These are phyloP conservation scores for Phialophora tarda DNA, from an alignment of 2,329 filamentous ascomycete genomes.

Conservation along the genomic window DNA sequence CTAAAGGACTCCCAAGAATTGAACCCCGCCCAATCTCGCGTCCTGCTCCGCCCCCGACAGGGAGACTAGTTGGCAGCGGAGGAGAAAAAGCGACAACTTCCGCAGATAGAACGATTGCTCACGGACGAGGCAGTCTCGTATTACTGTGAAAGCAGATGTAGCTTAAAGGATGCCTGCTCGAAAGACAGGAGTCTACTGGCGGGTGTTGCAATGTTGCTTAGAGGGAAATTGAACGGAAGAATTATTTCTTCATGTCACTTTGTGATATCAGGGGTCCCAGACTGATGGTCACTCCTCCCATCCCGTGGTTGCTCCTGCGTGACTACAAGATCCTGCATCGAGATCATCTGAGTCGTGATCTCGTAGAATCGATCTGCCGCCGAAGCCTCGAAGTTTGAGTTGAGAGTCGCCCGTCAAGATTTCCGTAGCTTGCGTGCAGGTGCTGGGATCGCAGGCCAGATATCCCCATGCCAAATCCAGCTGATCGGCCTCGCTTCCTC, in stretches of 20 bases:
- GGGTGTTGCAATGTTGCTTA: not conserved
- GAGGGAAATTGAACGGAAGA: not conserved
- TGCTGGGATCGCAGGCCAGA: not conserved
- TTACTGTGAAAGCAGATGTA: not conserved
- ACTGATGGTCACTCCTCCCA: not conserved
- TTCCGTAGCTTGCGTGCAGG: not conserved
- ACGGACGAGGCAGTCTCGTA: not conserved
- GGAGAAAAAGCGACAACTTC: not conserved
- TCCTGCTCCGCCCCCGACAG: not conserved
- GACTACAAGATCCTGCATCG: not conserved
- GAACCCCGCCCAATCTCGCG: no score
- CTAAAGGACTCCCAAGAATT: not conserved
- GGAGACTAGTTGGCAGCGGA: not conserved
- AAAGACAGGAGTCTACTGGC: not conserved
- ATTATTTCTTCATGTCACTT: not conserved
- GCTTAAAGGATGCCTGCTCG: not conserved
- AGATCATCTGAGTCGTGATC: not conserved
- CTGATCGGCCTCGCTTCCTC: not conserved
- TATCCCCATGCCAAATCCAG: not conserved
- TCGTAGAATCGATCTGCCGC: not conserved
- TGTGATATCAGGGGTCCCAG: not conserved
- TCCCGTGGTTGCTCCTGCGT: not conserved
- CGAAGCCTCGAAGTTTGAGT: slow-evolving; percentile 13
- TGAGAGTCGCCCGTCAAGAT: slow-evolving; percentile 16
- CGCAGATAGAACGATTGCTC: not conserved